Base-by-base conservation (phyloP, 345 rosid genomes). In the Brassica incana region DNA sequence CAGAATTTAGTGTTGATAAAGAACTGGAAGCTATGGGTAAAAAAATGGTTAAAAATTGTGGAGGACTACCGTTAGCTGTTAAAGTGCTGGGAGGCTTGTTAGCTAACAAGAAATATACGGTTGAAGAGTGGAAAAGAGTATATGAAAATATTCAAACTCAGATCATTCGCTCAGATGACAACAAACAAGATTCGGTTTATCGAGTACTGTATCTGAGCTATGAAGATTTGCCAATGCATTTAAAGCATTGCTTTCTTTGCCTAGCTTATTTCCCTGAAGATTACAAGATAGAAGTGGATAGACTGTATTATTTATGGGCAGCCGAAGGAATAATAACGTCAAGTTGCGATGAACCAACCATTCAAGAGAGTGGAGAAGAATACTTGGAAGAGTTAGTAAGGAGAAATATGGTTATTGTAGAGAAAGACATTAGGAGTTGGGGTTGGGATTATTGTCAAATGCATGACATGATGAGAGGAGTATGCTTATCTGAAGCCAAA, bases 401-500 rank as follows among this genome's bases (percentile, higher is more conserved):
- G 14, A 80, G 81, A 77, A 77, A 71, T 10, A 67, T 88, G 88
- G 80, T 88, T 45, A 86, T 69, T 15, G 73, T 1, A 3, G 67
- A 56, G 27, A n/a, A 43, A 65, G 58, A 36, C 2, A 14, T 3
- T 65, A 12, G 11, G 20, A 10, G 5, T 36, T 36, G 2, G 2
- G 71, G 68, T 33, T 8, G 3, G 0, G 8, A 29, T 14, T 35
- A 3, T 16, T 70, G 64, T 16, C 82, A 69, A 0, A 4, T 78
- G 80, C 77, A 83, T 68, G 81, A 83, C 62, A 64, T 83, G 6
- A 83, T 80, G 83, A 73, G 82, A 65, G 84, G 27, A n/a, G 56
- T 77, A 0, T 77, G 77, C 56, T 27, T 83, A 40, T 65, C 25
- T 29, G 72, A 65, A 40, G 82, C 86, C 27, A 69, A 69, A 58